Evolutionary conservation across 225 moss, liverwort and hornwort species (phyloP).

Genomic region (Polytrichum commune): DNA sequence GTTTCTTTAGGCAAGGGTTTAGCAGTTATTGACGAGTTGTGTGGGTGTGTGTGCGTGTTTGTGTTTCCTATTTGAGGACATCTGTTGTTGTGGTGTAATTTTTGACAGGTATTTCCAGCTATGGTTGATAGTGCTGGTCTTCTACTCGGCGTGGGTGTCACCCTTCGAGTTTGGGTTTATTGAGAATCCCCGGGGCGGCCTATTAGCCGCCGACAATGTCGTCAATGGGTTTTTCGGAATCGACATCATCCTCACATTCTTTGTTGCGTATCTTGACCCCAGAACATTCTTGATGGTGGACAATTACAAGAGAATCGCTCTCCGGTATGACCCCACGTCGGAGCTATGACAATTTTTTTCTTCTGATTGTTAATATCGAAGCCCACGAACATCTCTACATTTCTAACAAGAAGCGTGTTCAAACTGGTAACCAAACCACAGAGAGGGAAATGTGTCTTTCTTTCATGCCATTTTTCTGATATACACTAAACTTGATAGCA

Average conservation of each 20-base stretch:
- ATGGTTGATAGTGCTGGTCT: constrained; percentile 58
- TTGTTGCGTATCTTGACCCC: constrained; percentile 81
- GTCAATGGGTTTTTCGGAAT: constrained; percentile 76
- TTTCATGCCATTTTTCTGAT: neutral
- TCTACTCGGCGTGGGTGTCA: constrained; percentile 83
- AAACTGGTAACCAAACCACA: neutral
- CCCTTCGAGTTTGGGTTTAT: constrained; percentile 90
- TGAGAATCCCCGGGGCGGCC: constrained; percentile 32
- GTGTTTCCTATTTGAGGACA: neutral
- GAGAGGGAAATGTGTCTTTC: neutral
- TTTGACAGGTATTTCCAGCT: constrained; percentile 45
- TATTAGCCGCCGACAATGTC: constrained; percentile 54
- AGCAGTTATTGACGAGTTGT: too few relatives aligned
- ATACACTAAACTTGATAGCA: neutral
- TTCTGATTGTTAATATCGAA: too few relatives aligned
- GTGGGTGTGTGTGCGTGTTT: too few relatives aligned
- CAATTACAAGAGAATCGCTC: constrained; percentile 43
- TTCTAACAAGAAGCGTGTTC: neutral
- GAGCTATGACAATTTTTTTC: too few relatives aligned
- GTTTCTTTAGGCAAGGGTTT: too few relatives aligned
- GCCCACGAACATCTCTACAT: neutral
- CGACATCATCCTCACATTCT: constrained; percentile 80
- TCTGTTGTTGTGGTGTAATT: neutral
- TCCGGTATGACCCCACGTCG: constrained; percentile 34
- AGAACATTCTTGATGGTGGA: constrained; percentile 70